Evolutionary conservation across 805 yeast species (phyloP).

Genomic region (Schwanniomyces sp.): DNA sequence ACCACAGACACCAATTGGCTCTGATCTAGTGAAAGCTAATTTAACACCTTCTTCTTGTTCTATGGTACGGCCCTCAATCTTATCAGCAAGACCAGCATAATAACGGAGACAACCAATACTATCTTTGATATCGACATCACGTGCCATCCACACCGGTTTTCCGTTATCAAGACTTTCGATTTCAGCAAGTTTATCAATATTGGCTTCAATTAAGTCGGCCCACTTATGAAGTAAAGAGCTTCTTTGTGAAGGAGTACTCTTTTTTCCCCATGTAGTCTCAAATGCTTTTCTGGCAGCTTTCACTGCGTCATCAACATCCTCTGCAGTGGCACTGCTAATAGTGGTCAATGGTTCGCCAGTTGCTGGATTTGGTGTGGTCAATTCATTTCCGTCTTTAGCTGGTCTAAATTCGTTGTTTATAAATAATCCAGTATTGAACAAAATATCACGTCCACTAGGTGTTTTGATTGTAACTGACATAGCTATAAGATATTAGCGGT

Average conservation of each 20-base stretch:
- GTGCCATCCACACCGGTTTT: conserved; percentile 51
- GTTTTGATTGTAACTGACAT: conserved; percentile 22
- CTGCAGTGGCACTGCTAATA: conserved; percentile 49
- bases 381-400: conserved; percentile 32
- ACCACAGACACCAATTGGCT: conserved; percentile 49
- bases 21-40: conserved; percentile 38
- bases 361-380: conserved; percentile 52
- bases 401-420: conserved; percentile 54
- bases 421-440: conserved; percentile 40
- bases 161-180: conserved; percentile 63
- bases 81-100: conserved; percentile 77
- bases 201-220: conserved; percentile 48
- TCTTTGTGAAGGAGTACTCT: conserved; percentile 44
- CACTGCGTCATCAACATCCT: conserved; percentile 57
- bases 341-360: conserved; percentile 52
- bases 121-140: conserved; percentile 55
- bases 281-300: conserved; percentile 53
- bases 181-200: conserved; percentile 51
- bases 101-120: conserved; percentile 58
- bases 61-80: conserved; percentile 62
- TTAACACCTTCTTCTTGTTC: conserved; percentile 54
- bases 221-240: conserved; percentile 48
- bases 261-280: conserved; percentile 42
- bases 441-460: conserved; percentile 29
- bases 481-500: too few relatives aligned